Evolutionary conservation across 2,329 filamentous ascomycete genomes (phyloP).

Genomic region (Ophiostoma australiae): DNA sequence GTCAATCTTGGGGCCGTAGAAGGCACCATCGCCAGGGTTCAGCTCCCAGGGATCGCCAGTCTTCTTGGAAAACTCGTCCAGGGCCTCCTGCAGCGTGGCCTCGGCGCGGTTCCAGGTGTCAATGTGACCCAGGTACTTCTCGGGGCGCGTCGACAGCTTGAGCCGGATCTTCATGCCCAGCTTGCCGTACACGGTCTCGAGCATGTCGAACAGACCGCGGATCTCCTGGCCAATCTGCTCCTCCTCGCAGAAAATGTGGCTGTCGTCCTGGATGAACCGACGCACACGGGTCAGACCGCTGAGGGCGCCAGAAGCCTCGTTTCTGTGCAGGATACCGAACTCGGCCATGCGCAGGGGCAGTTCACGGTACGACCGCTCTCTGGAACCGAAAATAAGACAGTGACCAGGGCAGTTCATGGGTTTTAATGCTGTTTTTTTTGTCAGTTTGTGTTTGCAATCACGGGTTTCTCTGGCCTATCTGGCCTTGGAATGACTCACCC

Average conservation of each 20-base stretch:
- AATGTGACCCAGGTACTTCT: conserved; percentile 82
- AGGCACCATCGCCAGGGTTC: conserved; percentile 92
- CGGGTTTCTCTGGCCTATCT: no score
- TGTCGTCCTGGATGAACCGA: conserved; percentile 85
- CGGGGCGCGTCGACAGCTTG: conserved; percentile 83
- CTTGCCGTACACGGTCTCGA: conserved; percentile 67
- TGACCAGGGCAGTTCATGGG: conserved; percentile 93
- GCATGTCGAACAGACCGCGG: conserved; percentile 78
- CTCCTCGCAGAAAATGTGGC: conserved; percentile 76
- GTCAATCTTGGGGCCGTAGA: conserved; percentile 98
- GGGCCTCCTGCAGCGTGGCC: conserved; percentile 67
- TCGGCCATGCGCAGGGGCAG: conserved; percentile 80
- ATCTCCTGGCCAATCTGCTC: conserved; percentile 73
- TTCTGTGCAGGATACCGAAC: conserved; percentile 80
- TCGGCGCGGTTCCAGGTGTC: conserved; percentile 89
- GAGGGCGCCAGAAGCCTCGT: conserved; percentile 76
- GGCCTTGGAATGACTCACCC: conserved; percentile 20
- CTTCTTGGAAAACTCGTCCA: conserved; percentile 66
- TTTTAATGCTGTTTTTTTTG: conserved; percentile 37
- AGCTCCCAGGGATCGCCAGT: conserved; percentile 69
- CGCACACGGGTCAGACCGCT: conserved; percentile 78
- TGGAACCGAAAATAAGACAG: conserved; percentile 74
- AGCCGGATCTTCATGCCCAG: conserved; percentile 89
- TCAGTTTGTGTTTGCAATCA: neutral
- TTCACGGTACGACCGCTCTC: conserved; percentile 70